Base-by-base conservation (phyloP, 768 basidiomycete species). In the Mycena venus region DNA sequence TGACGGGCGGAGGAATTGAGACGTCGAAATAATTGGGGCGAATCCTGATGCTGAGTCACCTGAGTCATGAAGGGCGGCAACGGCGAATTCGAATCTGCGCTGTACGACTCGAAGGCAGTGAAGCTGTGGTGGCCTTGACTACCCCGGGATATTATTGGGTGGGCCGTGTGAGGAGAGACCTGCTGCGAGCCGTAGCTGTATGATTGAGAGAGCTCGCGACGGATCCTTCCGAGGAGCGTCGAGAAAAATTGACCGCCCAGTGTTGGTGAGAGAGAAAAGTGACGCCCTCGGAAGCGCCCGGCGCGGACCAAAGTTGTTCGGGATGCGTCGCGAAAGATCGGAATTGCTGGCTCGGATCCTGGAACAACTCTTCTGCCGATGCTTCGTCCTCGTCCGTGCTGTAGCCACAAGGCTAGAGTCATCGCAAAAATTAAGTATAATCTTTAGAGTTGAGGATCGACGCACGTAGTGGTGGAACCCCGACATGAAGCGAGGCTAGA, bases 401-500 rank as follows among this genome's bases (percentile, higher is more conserved):
- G 58, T 71, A 77, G 21, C 59, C 64, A 34, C 32, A 69, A 68
- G 64, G 53, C 75, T 77, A 44, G 38, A 67, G 56, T n/a, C n/a
- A 60, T 60, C 14, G 40, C 12, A 44, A 70, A 40, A 65, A 65
- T 12, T 69, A 51, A 32, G 32, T 56, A 42, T 47, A 38, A 40
- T 47, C 23, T 36, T 9, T 14, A 58, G 25, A 61, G 15, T 53
- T 4, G 59, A 62, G 32, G 47, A 53, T 67, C 34, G 34, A 59
- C 75, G 71, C 61, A 77, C 75, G 56, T 68, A 77, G 55, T 70
- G n/a, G n/a, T n/a, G 56, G 44, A 71, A 77, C 72, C 64, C 75
- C 75, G 75, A 77, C 75, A 77, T 77, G 72, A 70, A 44, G 64
- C 32, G 72, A 68, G 64, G 53, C 75, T 77, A 44, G 38, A 67